Base-by-base conservation (phyloP, 2,329 filamentous ascomycete genomes). In the Trichoderma breve region DNA sequence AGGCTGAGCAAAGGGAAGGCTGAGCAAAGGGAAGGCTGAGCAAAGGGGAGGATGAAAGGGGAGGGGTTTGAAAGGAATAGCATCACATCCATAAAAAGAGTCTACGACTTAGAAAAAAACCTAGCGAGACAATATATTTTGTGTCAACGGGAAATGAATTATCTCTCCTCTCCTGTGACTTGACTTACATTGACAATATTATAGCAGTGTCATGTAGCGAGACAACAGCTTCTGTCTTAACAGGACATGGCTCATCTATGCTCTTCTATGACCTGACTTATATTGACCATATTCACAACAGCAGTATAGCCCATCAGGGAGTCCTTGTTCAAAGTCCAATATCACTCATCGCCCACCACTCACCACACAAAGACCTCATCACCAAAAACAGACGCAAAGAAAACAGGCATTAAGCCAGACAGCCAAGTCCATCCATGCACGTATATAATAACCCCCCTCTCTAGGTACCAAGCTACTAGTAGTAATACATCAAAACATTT, bases 401-500 rank as follows among this genome's bases (percentile, higher is more conserved):
- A 51, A 51, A 28, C 6, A 66, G 57, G 21, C 30, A 62, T 36
- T 24, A 62, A 39, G 11, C 30, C n/a, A 30, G 14, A 26, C 61
- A 15, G 30, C 63, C 18, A 55, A 24, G 12, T 39, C 21, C 63
- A 39, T 57, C 43, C 63, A 36, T 64, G 32, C 28, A 55, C 34
- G 53, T 66, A 66, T 66, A 66, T 26, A 9, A 66, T 66, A 36
- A 1, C 34, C 30, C 43, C 43, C 47, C 21, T 53, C 39, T 53
- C 51, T 64, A 53, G 32, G 26, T 34, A 61, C 55, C 32, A 36
- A 61, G 26, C 39, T 43, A 43, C 39, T 43, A 43, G 39, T 69
- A 69, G 36, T 69, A 30, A 69, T 69, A 69, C 66, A 69, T 61
- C 39, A 34, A 18, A 28, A n/a, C 65, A 26, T 47, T 47, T 32